A percentile compares a stretch with the other conserved stretches of the same genome.
phyloP scores from a whole-genome alignment of 352 stramenopile genomes.

The Phytophthora melonis region DNA sequence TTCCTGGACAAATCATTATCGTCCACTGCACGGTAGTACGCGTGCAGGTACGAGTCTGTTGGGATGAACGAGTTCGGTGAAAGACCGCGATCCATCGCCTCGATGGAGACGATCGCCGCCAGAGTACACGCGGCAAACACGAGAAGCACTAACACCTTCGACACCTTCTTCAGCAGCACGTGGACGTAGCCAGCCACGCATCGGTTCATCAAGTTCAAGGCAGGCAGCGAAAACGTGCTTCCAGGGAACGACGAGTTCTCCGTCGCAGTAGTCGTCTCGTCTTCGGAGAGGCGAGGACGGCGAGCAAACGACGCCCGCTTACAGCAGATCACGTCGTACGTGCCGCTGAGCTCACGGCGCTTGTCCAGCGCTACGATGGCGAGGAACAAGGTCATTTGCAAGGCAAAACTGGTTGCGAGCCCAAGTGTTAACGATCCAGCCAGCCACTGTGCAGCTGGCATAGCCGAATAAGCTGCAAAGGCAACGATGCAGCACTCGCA shows the following conservation, averaged over 20 bases:
- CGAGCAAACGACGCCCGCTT: constrained; percentile 36
- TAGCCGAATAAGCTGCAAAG: constrained; percentile 65
- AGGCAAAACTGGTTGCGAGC: constrained; percentile 57
- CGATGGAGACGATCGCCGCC: constrained; percentile 60
- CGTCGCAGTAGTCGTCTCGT: constrained; percentile 37
- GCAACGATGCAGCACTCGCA: constrained; percentile 61
- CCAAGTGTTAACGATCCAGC: constrained; percentile 57
- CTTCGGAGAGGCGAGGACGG: constrained; percentile 36
- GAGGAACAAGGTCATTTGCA: constrained; percentile 80
- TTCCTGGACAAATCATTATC: constrained; percentile 57
- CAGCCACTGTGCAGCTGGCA: constrained; percentile 77
- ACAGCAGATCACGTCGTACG: constrained; percentile 72
- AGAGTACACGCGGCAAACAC: constrained; percentile 58
- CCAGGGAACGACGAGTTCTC: constrained; percentile 44
- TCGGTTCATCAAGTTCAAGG: constrained; percentile 49
- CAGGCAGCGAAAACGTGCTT: constrained; percentile 30
- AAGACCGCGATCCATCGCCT: constrained; percentile 65
- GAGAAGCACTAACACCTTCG: constrained; percentile 69
- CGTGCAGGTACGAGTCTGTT: constrained; percentile 64
- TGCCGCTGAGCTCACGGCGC: constrained; percentile 65
- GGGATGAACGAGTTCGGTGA: constrained; percentile 62
- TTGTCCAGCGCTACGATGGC: constrained; percentile 74
- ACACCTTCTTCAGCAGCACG: constrained; percentile 50
- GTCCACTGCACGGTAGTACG: constrained; percentile 59
- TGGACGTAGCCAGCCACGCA: constrained; percentile 52